These are phyloP conservation scores for Suillus hirtellus DNA, from an alignment of 768 basidiomycete genomes.

Conservation along the genomic window DNA sequence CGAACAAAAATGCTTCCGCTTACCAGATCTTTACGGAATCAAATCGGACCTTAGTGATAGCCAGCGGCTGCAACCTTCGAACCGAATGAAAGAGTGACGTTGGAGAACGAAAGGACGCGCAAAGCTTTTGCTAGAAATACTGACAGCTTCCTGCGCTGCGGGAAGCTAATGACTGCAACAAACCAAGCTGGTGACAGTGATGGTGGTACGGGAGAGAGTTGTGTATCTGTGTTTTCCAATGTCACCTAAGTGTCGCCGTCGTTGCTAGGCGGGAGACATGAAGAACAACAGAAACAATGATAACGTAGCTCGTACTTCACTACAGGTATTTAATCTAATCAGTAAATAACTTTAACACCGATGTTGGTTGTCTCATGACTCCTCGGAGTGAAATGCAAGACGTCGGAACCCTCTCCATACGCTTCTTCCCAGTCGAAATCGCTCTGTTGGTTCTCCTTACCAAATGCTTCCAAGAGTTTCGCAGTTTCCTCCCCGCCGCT, in stretches of 20 bases:
- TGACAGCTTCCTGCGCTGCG: constrained; percentile 18
- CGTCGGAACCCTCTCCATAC: constrained; percentile 72
- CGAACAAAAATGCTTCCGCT: constrained; percentile 22
- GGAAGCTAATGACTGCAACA: neutral
- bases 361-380: constrained; percentile 17
- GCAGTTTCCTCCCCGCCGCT: constrained; percentile 49
- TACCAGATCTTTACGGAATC: constrained; percentile 23
- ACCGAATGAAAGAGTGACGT: constrained; percentile 9
- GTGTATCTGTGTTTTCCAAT: constrained; percentile 5
- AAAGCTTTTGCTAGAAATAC: constrained; percentile 1
- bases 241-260: constrained; percentile 1
- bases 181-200: neutral
- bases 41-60: neutral
- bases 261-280: constrained; percentile 27
- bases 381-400: constrained; percentile 52
- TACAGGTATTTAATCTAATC: constrained; percentile 6
- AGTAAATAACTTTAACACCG: constrained; percentile 15
- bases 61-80: constrained; percentile 6
- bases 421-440: constrained; percentile 68
- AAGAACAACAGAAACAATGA: constrained; percentile 22
- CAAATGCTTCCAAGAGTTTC: constrained; percentile 62
- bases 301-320: constrained; percentile 16
- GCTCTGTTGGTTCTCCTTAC: constrained; percentile 68
- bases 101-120: constrained; percentile 12
- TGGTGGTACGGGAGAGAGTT: constrained; percentile 10